Evolutionary conservation across 2,329 filamentous ascomycete species (phyloP), one percentile per base, ranked within the genome.

Genomic region (Aspergillus tubingensis): DNA sequence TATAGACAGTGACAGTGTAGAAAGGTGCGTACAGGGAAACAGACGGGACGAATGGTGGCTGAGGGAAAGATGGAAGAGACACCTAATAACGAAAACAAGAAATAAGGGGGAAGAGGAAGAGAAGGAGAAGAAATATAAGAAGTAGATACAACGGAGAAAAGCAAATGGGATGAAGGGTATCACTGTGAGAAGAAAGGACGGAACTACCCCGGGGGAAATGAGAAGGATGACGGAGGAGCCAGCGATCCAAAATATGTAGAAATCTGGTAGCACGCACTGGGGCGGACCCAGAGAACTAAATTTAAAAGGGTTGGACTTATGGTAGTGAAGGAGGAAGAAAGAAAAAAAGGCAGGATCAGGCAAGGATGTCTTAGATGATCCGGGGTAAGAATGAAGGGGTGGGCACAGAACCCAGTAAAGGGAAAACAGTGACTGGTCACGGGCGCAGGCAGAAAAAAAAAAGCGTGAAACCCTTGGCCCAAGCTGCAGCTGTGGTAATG

Each of bases 331-430:
- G 25, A 38, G 36, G 30, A 53, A 43, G 15, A 25, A 47, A 13
- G 19, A 30, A 10, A 30, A 41, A 30, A 19, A 30, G 36, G 38
- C 13, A 54, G 52, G 38, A 36, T 36, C 32, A 36, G 32, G 38
- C 36, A 54, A 23, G 52, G 52, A 54, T 54, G 52, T 55, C 41
- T 55, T 21, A 38, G 53, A 36, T 41, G 53, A 55, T 55, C 53
- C 39, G 53, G 53, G 53, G 53, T 55, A 55, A 55, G 53, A 47
- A 55, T 55, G 53, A 44, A 55, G 53, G 53, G 47, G 55, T 51
- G 47, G 55, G 7, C 21, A 50, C 27, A 36, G 43, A 51, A 57
- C 27, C 27, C 50, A 23, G 43, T 43, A 57, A 39, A 57, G 32
- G 39, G 15, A 27, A 47, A 44, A 47, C 17, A 32, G 30, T 19